phyloP scores from a whole-genome alignment of 768 basidiomycete genomes.

The Suillus luteus region DNA sequence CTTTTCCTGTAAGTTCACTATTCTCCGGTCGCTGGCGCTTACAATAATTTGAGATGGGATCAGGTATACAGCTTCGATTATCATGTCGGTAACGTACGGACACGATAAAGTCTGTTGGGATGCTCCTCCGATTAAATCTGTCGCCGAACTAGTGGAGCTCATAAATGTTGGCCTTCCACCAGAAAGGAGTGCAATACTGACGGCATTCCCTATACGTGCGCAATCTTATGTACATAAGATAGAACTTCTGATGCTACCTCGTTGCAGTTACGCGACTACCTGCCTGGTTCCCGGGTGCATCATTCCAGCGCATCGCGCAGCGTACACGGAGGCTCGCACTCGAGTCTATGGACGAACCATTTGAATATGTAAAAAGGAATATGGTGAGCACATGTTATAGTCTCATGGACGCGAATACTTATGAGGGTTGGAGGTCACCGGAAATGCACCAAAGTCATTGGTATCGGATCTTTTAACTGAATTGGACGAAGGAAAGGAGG shows the following conservation, averaged over 20 bases:
- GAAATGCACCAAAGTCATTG: slow-evolving; percentile 30
- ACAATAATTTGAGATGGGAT: background rate
- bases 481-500: slow-evolving; percentile 19
- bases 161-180: slow-evolving; percentile 27
- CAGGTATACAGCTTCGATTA: slow-evolving; percentile 35
- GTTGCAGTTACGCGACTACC: slow-evolving; percentile 30
- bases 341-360: slow-evolving; percentile 26
- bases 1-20: slow-evolving; percentile 21
- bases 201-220: slow-evolving; percentile 33
- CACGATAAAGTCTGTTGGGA: slow-evolving; percentile 30
- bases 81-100: slow-evolving; percentile 33
- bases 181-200: slow-evolving; percentile 29
- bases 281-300: slow-evolving; percentile 32
- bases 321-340: slow-evolving; percentile 28
- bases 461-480: slow-evolving; percentile 29
- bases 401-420: background rate
- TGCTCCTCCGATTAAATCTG: slow-evolving; percentile 28
- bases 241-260: slow-evolving; percentile 1
- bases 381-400: slow-evolving; percentile 22
- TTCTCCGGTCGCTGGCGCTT: background rate
- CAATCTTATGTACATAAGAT: slow-evolving; percentile 5
- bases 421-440: slow-evolving; percentile 20
- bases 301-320: slow-evolving; percentile 24
- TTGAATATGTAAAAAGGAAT: slow-evolving; percentile 29
- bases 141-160: slow-evolving; percentile 21